Evolutionary conservation across 176 grass and related monocot genomes (phyloP), one percentile per base, ranked within the genome.

Genomic region (Otatea glauca): DNA sequence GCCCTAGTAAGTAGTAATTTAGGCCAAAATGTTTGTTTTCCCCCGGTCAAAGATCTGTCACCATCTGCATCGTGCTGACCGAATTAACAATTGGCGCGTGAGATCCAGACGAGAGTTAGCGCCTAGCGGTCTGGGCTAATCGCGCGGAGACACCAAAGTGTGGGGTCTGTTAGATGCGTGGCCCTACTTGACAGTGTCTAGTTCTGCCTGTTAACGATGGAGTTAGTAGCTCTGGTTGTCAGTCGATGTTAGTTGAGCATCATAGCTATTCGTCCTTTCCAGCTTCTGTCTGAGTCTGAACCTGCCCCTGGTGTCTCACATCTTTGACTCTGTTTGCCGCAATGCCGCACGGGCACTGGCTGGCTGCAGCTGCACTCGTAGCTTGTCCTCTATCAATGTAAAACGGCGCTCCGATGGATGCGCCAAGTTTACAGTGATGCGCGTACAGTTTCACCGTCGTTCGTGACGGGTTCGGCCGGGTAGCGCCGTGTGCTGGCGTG

Each of bases 11-110:
- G 47, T 42, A 77, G 83, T 86, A 82, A 78, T 73, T 59, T 90
- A 90, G 58, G 66, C 14, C 56, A 51, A 23, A 43, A 78, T 56
- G 6, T 37, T 24, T 63, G 63, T 23, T 81, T 81, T 18, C 9
- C 6, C 12, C 59, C 39, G 79, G 84, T 87, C 88, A 90, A 90
- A 87, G 88, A 90, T 87, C 84, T 87, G 79, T 61, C 70, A 73
- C 69, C 24, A 50, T 56, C 87, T 51, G 83, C 83, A 47, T 83
- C 47, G 48, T 50, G 65, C 62, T 77, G 65, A 1, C 21, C 20
- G 41, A 65, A 73, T 79, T 90, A 74, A 86, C 54, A 83, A 68
- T 34, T 0, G 48, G 35, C 37, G 72, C 55, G 43, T 25, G 67
- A 44, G 83, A 77, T 82, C 65, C 65, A 65, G 51, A 16, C 71